These are phyloP conservation scores for Gossypium australe DNA, from an alignment of 345 rosid species.

Conservation along the genomic window DNA sequence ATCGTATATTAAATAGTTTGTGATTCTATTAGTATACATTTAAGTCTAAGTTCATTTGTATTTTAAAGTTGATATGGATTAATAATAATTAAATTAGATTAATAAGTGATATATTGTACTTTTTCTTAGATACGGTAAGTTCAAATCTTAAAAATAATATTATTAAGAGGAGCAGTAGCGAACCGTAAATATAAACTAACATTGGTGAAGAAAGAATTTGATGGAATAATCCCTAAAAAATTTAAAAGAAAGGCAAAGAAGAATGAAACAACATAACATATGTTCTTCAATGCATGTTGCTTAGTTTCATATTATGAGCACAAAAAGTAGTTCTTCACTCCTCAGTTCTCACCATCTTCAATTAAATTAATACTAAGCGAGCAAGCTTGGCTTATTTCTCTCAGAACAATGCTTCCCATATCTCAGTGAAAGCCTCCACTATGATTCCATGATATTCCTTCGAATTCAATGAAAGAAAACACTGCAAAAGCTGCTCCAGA, in stretches of 20 bases:
- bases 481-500: constrained; percentile 47
- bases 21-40: no score
- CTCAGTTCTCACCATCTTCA: background rate
- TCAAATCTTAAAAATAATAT: no score
- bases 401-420: constrained; percentile 47
- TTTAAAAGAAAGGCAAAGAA: background rate
- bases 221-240: background rate
- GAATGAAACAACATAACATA: background rate
- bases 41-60: no score
- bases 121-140: fast-evolving
- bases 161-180: fast-evolving
- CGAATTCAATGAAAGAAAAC: constrained; percentile 49
- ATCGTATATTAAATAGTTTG: no score
- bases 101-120: no score
- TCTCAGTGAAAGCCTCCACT: constrained; percentile 48
- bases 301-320: background rate
- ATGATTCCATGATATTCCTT: constrained; percentile 40
- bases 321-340: background rate
- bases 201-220: no score
- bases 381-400: background rate
- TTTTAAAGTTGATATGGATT: no score
- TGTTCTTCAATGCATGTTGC: background rate
- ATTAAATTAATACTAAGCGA: background rate
- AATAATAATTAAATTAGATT: no score
- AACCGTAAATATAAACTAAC: no score